Evolutionary conservation across 2,329 filamentous ascomycete species (phyloP).

Genomic region (Chalaropsis thielavioides): DNA sequence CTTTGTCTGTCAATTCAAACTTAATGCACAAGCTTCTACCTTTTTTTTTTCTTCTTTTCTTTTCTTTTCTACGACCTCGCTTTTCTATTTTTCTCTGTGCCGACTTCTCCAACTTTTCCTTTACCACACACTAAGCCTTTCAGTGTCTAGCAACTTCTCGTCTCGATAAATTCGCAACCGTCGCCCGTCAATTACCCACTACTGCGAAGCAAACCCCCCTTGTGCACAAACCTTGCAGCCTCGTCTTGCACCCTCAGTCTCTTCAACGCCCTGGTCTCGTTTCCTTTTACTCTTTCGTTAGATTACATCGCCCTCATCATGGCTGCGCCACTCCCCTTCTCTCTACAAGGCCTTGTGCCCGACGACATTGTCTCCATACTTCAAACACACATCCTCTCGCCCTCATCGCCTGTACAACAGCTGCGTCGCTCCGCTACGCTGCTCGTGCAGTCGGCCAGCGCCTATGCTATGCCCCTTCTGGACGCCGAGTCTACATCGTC

Average conservation of each 20-base stretch:
- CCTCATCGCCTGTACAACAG: constrained; percentile 32
- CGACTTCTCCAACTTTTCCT: background rate
- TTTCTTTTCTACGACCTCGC: too few relatives aligned
- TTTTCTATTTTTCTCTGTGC: background rate
- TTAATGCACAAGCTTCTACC: background rate
- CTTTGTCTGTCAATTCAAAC: too few relatives aligned
- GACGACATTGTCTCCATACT: constrained; percentile 32
- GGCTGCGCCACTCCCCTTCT: constrained; percentile 17
- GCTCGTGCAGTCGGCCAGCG: constrained; percentile 19
- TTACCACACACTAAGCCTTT: background rate
- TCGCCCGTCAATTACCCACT: background rate
- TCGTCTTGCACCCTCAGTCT: background rate
- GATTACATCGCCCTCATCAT: background rate
- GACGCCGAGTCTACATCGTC: constrained; percentile 26
- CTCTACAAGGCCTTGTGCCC: constrained; percentile 31
- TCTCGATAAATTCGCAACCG: background rate
- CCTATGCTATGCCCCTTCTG: constrained; percentile 27
- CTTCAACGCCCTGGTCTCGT: background rate
- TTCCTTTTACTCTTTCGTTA: background rate
- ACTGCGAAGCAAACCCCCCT: background rate
- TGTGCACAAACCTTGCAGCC: background rate
- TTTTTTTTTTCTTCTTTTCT: background rate
- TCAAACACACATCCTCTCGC: constrained; percentile 34
- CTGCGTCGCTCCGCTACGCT: constrained; percentile 26
- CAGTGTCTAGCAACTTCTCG: background rate